Percentiles rank a stretch among this genome's conserved stretches.
Evolutionary conservation across 192 early-diverging fungal genomes (phyloP).

Genomic region (Dimargaris xerosporica): DNA sequence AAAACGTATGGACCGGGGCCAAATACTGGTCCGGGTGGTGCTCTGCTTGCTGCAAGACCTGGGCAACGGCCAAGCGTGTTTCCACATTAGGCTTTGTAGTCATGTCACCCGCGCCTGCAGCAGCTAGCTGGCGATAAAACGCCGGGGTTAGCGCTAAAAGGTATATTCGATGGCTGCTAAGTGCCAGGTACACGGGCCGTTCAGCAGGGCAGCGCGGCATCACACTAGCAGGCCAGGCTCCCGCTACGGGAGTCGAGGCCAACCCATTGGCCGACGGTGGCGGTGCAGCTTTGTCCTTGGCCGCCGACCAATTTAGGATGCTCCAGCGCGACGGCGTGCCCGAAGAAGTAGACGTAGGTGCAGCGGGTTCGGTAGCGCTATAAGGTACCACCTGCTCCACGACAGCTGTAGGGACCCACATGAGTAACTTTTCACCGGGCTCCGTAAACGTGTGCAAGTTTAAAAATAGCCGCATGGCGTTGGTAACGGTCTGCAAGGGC

Average conservation of each 20-base stretch:
- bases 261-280: too few species aligned
- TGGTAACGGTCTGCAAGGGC: constrained; percentile 22
- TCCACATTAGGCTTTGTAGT: too few species aligned
- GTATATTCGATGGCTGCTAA: constrained; percentile 27
- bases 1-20: constrained; percentile 19
- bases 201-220: constrained; percentile 16
- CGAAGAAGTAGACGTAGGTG: background rate
- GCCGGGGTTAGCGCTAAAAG: constrained; percentile 20
- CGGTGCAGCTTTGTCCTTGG: too few species aligned
- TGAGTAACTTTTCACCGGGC: constrained; percentile 23
- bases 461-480: constrained; percentile 23
- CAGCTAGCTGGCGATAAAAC: constrained; percentile 15
- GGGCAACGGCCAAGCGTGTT: background rate
- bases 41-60: background rate
- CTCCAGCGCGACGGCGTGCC: constrained; percentile 4
- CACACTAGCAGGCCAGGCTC: constrained; percentile 3
- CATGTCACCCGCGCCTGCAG: too few species aligned
- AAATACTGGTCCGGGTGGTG: constrained; percentile 23
- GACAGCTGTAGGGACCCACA: constrained; percentile 26
- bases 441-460: constrained; percentile 25
- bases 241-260: background rate
- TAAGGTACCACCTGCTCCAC: constrained; percentile 20
- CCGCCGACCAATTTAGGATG: too few species aligned
- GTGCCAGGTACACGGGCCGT: constrained; percentile 25
- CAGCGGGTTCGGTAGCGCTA: constrained; percentile 1